A percentile compares a stretch with the other conserved stretches of the same genome.
Evolutionary conservation across 768 basidiomycete genomes (phyloP).

Genomic region (Collybia sp.): DNA sequence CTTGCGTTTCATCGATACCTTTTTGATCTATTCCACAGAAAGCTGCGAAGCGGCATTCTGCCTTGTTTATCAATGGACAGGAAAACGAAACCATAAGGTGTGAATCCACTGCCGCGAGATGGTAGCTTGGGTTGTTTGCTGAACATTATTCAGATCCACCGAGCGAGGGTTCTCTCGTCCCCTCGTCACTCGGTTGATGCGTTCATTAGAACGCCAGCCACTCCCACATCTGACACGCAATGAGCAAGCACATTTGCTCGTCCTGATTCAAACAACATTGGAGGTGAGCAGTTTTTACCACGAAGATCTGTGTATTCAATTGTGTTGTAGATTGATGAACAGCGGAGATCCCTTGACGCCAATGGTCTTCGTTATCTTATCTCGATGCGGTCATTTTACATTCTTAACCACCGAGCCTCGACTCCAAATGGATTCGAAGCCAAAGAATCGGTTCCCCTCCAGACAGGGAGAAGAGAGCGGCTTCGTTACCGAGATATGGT

Average conservation of each 20-base stretch:
- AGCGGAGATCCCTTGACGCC: conserved; percentile 83
- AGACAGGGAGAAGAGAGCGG: conserved; percentile 63
- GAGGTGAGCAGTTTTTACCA: conserved; percentile 49
- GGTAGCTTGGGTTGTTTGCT: no score
- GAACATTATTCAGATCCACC: conserved; percentile 30
- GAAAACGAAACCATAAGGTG: no score
- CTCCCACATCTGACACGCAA: conserved; percentile 70
- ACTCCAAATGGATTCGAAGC: conserved; percentile 42
- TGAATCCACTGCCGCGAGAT: no score
- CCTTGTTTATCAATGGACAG: no score
- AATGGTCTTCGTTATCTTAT: conserved; percentile 93
- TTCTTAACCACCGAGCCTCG: conserved; percentile 66
- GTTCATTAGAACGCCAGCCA: conserved; percentile 55
- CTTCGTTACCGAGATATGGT: conserved; percentile 91
- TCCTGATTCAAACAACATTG: conserved; percentile 81
- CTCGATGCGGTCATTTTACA: conserved; percentile 89
- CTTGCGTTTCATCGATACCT: background rate
- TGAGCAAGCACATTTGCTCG: conserved; percentile 80
- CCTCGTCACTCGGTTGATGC: conserved; percentile 56
- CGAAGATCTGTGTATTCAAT: background rate
- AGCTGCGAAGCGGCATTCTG: no score
- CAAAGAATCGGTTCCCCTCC: conserved; percentile 32
- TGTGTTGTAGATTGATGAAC: conserved; percentile 71
- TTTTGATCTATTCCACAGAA: background rate
- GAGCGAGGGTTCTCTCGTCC: conserved; percentile 57